phyloP scores from a whole-genome alignment of 768 basidiomycete genomes.

The Kwoniella newhampshirensis region DNA sequence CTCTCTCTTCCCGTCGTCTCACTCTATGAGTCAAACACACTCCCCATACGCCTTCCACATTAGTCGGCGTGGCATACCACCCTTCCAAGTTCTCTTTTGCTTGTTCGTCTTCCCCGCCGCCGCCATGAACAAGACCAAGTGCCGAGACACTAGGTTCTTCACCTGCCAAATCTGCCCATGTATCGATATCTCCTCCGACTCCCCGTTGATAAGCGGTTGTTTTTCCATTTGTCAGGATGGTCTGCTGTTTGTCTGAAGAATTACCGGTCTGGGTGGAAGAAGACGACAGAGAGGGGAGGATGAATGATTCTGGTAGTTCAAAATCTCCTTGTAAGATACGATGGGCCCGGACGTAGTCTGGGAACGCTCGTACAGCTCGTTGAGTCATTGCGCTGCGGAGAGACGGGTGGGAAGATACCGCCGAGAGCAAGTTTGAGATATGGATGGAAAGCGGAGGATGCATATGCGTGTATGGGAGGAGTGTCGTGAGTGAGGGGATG shows the following conservation, averaged over 20 bases:
- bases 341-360: constrained; percentile 35
- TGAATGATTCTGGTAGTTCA: constrained; percentile 21
- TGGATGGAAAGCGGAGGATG: constrained; percentile 37
- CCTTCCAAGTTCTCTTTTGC: constrained; percentile 15
- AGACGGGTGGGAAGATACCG: constrained; percentile 29
- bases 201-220: constrained; percentile 3
- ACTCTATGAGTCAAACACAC: constrained; percentile 28
- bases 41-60: constrained; percentile 30
- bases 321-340: constrained; percentile 27
- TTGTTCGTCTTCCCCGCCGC: not conserved
- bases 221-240: too few relatives aligned
- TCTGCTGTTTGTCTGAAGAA: not conserved
- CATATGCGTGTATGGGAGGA: constrained; percentile 42
- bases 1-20: constrained; percentile 22
- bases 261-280: not conserved
- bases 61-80: constrained; percentile 24
- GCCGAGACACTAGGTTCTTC: constrained; percentile 28
- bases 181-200: constrained; percentile 25
- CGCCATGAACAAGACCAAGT: not conserved
- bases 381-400: constrained; percentile 28
- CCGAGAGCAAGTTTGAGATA: constrained; percentile 40
- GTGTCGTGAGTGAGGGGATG: constrained; percentile 17
- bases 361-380: constrained; percentile 14
- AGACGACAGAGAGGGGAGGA: not conserved
- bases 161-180: constrained; percentile 39